These are phyloP conservation scores for Venturia asperata DNA, from an alignment of 2,329 filamentous ascomycete species.

Conservation along the genomic window DNA sequence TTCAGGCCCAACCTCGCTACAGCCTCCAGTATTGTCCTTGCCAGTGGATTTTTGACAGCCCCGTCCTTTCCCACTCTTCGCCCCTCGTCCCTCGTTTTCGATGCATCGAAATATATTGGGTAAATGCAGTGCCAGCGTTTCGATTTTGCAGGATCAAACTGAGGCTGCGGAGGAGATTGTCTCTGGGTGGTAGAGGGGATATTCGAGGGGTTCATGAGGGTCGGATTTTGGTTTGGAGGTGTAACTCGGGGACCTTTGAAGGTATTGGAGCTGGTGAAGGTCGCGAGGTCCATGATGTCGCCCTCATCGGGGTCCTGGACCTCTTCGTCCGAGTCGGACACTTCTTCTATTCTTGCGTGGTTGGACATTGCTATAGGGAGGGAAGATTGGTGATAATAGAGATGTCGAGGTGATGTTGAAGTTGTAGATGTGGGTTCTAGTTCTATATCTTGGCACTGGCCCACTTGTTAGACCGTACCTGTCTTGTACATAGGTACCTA, in stretches of 20 bases:
- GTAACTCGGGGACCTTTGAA: constrained; percentile 29
- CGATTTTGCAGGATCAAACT: constrained; percentile 33
- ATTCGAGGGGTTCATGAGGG: constrained; percentile 31
- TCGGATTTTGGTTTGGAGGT: constrained; percentile 31
- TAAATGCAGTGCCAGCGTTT: constrained; percentile 85
- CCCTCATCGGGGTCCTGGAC: constrained; percentile 51
- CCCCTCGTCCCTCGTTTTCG: constrained; percentile 67
- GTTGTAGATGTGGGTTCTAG: not conserved
- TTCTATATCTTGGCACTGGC: not conserved
- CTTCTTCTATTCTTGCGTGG: constrained; percentile 82
- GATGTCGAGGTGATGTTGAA: not conserved
- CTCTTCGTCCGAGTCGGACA: constrained; percentile 73
- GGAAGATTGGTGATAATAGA: not conserved
- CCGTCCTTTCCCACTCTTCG: constrained; percentile 66
- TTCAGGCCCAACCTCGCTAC: constrained; percentile 63
- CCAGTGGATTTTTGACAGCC: constrained; percentile 78
- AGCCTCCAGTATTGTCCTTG: constrained; percentile 83
- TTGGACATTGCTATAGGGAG: constrained; percentile 55
- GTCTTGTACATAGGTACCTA: too few species aligned
- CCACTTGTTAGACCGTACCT: too few species aligned
- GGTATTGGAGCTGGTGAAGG: constrained; percentile 37
- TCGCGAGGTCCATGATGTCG: constrained; percentile 83
- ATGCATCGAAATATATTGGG: constrained; percentile 87
- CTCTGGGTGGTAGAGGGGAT: constrained; percentile 23
- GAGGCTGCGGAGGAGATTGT: constrained; percentile 29